phyloP scores from a whole-genome alignment of 1,284 basidiomycete genomes.

The Pseudozyma tsukubaensis region DNA sequence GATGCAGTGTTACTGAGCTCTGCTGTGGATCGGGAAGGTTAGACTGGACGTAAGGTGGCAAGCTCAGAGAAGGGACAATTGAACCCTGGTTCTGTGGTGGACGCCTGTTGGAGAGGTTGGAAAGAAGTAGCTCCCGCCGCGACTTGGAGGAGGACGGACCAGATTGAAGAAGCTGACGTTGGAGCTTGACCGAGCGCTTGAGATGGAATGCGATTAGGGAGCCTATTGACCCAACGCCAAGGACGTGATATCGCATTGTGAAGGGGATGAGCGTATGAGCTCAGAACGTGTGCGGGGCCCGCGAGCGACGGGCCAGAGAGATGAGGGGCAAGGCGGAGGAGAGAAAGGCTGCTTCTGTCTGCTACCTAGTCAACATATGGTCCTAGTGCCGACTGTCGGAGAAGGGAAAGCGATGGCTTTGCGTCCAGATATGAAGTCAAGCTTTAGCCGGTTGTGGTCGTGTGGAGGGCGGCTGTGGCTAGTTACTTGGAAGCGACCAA shows the following conservation, averaged over 20 bases:
- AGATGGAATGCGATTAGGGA: slow-evolving; percentile 65
- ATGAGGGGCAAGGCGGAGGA: not conserved
- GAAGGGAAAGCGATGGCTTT: too few relatives aligned
- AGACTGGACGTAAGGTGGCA: slow-evolving; percentile 45
- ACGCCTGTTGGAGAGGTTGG: slow-evolving; percentile 45
- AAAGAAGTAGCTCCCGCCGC: slow-evolving; percentile 33
- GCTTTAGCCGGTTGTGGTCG: too few relatives aligned
- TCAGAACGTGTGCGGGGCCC: not conserved
- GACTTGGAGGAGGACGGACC: slow-evolving; percentile 33
- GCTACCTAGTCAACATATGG: too few relatives aligned
- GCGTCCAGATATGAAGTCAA: too few relatives aligned
- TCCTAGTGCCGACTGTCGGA: too few relatives aligned
- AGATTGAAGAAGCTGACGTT: slow-evolving; percentile 35
- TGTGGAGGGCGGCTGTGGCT: too few relatives aligned
- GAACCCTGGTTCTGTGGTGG: slow-evolving; percentile 18
- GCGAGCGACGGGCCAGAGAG: not conserved
- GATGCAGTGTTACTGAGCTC: slow-evolving; percentile 54
- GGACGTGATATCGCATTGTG: slow-evolving; percentile 65
- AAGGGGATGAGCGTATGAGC: not conserved
- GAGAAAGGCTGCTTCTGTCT: not conserved
- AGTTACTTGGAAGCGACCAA: too few relatives aligned
- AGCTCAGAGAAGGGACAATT: slow-evolving; percentile 45
- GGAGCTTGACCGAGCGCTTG: slow-evolving; percentile 48
- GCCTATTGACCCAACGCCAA: slow-evolving; percentile 66
- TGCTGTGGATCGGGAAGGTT: slow-evolving; percentile 41